These are phyloP conservation scores for Leucocoprinus leucothites DNA, from an alignment of 768 basidiomycete genomes.

Conservation along the genomic window DNA sequence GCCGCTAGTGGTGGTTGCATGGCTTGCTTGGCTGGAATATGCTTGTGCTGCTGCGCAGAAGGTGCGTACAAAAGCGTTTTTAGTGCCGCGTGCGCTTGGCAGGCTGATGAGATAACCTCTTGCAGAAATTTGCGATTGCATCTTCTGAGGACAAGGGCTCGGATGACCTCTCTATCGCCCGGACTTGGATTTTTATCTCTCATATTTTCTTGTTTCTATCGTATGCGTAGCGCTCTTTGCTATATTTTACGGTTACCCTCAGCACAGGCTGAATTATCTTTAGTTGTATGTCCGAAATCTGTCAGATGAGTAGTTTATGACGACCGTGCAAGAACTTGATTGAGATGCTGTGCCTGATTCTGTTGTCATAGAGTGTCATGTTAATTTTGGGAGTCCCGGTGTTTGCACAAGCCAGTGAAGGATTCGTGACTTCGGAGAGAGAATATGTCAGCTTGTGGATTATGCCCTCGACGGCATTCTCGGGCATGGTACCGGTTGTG, in stretches of 20 bases:
- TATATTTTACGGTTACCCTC: neutral
- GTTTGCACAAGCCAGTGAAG: too few species aligned
- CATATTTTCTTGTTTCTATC: neutral
- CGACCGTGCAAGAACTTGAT: neutral
- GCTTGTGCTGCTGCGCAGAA: constrained; percentile 73
- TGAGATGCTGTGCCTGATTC: neutral
- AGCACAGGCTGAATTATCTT: neutral
- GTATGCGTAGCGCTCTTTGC: neutral
- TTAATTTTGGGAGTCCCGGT: neutral
- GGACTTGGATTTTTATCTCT: neutral
- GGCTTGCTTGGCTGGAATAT: constrained; percentile 64
- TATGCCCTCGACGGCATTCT: too few species aligned
- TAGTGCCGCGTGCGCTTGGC: constrained; percentile 12
- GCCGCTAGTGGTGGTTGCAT: constrained; percentile 42
- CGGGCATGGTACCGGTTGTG: too few species aligned
- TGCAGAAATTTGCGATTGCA: constrained; percentile 72
- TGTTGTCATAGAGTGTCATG: neutral
- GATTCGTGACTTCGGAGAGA: neutral
- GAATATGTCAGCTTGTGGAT: neutral
- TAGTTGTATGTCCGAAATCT: neutral
- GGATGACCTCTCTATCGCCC: neutral
- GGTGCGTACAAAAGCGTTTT: constrained; percentile 37
- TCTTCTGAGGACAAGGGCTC: constrained; percentile 38
- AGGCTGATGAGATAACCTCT: constrained; percentile 4
- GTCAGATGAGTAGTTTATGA: neutral